Percentiles rank a stretch among this genome's conserved stretches.
Conservation (phyloP, 1,284 basidiomycete genomes). For the Butyriboletus regius region DNA sequence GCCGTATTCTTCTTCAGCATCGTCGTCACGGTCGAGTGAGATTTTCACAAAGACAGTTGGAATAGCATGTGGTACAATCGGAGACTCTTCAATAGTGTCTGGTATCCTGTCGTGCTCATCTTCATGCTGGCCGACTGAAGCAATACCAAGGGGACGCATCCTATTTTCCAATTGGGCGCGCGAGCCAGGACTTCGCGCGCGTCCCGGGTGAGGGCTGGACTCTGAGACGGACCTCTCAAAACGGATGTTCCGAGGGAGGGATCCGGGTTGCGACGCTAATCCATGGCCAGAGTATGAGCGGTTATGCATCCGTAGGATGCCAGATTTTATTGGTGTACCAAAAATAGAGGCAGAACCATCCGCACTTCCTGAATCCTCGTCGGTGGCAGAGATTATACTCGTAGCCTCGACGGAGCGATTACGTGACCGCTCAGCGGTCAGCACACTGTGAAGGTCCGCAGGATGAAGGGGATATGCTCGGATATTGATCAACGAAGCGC, state of each 20-base stretch:
- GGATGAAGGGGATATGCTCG: constrained; percentile 30
- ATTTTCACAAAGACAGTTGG: constrained; percentile 27
- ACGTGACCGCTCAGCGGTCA: constrained; percentile 31
- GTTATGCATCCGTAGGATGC: constrained; percentile 37
- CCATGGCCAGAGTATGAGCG: constrained; percentile 35
- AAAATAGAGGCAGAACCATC: constrained; percentile 18
- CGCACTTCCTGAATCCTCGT: constrained; percentile 24
- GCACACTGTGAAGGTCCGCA: constrained; percentile 31
- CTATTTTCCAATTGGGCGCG: constrained; percentile 23
- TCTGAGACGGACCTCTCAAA: constrained; percentile 31
- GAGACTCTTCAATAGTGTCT: constrained; percentile 33
- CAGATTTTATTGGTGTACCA: constrained; percentile 32
- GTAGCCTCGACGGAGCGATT: constrained; percentile 22
- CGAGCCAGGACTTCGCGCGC: constrained; percentile 26
- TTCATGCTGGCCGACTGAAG: constrained; percentile 16
- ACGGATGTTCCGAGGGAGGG: constrained; percentile 31
- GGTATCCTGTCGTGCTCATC: constrained; percentile 31
- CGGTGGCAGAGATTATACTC: constrained; percentile 13
- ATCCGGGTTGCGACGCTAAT: constrained; percentile 18
- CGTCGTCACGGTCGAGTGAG: constrained; percentile 34
- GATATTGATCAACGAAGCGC: constrained; percentile 21
- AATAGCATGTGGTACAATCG: constrained; percentile 19
- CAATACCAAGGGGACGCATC: constrained; percentile 22
- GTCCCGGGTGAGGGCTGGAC: constrained; percentile 18
- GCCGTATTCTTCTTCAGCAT: constrained; percentile 46